These are phyloP conservation scores for Pulchroboletus neoregius DNA, from an alignment of 1,284 basidiomycete species.

Conservation along the genomic window DNA sequence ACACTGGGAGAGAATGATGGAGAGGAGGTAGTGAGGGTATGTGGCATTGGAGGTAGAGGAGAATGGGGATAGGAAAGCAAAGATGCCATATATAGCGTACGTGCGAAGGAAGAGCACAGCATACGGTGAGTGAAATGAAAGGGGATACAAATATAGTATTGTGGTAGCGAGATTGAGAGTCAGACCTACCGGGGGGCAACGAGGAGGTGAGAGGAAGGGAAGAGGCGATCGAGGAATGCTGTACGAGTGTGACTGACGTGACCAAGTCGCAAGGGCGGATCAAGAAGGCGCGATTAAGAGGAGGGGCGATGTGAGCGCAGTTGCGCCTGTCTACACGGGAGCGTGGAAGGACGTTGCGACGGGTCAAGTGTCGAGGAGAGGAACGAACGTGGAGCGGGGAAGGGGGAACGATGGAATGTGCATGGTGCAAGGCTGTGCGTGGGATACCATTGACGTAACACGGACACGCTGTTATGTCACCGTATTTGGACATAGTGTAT, in stretches of 20 bases:
- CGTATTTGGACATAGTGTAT: conserved; percentile 26
- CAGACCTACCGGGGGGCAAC: too few species aligned
- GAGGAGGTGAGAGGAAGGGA: background rate
- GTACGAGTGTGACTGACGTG: too few species aligned
- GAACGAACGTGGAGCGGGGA: conserved; percentile 11
- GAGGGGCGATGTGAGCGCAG: conserved; percentile 16
- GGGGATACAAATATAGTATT: too few species aligned
- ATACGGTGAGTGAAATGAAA: too few species aligned
- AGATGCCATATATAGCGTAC: conserved; percentile 10
- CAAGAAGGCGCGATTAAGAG: background rate
- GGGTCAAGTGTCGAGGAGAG: background rate
- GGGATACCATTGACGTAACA: conserved; percentile 33
- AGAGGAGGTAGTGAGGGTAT: too few species aligned
- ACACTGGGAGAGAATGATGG: background rate
- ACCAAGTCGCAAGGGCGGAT: background rate
- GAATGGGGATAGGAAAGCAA: too few species aligned
- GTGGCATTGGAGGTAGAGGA: too few species aligned
- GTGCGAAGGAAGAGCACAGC: background rate
- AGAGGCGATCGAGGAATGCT: background rate
- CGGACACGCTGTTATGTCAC: conserved; percentile 33
- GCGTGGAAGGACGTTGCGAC: background rate
- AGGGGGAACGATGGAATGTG: conserved; percentile 1
- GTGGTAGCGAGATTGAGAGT: too few species aligned
- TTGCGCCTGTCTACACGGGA: conserved; percentile 11
- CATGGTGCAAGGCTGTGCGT: conserved; percentile 31